Conservation (phyloP, 176 grass and related monocot genomes). For the Thalia dealbata region DNA sequence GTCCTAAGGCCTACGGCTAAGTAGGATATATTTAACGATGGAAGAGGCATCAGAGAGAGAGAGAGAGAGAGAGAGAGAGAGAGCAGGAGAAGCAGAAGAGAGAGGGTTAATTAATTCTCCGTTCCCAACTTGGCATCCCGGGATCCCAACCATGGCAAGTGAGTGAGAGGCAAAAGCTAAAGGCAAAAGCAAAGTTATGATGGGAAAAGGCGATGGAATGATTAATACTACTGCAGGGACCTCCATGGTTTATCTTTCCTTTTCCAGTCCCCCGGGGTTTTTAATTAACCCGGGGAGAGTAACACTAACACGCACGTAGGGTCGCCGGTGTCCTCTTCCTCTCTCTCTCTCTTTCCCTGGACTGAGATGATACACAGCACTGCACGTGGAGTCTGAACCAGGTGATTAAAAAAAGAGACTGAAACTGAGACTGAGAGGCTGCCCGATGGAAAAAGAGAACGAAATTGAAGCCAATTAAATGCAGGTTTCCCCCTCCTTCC, state of each 20-base stretch:
- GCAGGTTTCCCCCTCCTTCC: too few relatives aligned
- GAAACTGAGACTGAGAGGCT: too few relatives aligned
- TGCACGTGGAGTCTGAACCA: conserved; percentile 90
- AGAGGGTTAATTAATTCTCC: too few relatives aligned
- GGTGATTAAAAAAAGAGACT: conserved; percentile 40
- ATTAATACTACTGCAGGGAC: neutral
- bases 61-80: too few relatives aligned
- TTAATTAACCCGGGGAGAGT: neutral
- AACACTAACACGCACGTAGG: neutral
- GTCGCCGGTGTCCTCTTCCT: conserved; percentile 4
- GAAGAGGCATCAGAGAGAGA: too few relatives aligned
- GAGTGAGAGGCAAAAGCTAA: neutral
- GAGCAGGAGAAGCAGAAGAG: too few relatives aligned
- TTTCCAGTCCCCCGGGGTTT: conserved; percentile 6
- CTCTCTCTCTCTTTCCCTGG: neutral
- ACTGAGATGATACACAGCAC: conserved; percentile 77
- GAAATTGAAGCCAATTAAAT: too few relatives aligned
- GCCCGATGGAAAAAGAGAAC: too few relatives aligned
- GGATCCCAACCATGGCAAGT: neutral
- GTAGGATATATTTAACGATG: too few relatives aligned
- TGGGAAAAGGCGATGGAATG: neutral
- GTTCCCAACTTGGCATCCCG: neutral
- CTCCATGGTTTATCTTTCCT: neutral
- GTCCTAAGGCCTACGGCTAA: too few relatives aligned
- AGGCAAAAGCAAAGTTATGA: neutral